Percentiles rank a stretch among this genome's conserved stretches.
These are phyloP conservation scores for Talaromyces verruculosus DNA, from an alignment of 2,329 filamentous ascomycete genomes.

Conservation along the genomic window DNA sequence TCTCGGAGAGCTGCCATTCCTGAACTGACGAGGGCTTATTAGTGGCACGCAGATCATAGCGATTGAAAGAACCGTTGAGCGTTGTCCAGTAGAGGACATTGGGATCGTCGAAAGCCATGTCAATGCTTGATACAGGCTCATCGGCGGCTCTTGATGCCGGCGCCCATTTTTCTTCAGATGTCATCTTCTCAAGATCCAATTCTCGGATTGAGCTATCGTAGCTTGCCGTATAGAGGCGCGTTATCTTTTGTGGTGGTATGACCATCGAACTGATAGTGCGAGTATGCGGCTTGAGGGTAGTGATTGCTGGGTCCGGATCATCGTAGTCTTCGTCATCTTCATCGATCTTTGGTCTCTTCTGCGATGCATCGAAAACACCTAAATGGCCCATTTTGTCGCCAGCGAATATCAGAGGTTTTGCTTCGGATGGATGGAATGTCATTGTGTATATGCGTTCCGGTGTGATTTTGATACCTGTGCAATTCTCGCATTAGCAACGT, in stretches of 20 bases:
- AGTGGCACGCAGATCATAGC: conserved; percentile 68
- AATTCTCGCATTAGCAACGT: neutral
- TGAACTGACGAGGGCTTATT: conserved; percentile 55
- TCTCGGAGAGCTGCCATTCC: conserved; percentile 75
- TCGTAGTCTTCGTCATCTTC: conserved; percentile 65
- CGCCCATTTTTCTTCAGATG: conserved; percentile 78
- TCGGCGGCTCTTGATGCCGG: conserved; percentile 69
- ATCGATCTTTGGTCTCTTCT: conserved; percentile 45
- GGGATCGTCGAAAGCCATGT: conserved; percentile 69
- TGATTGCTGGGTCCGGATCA: conserved; percentile 71
- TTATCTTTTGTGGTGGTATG: conserved; percentile 70
- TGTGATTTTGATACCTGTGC: conserved; percentile 79
- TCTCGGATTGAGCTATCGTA: conserved; percentile 92
- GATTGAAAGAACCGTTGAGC: conserved; percentile 74
- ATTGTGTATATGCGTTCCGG: conserved; percentile 85
- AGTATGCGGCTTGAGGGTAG: conserved; percentile 85
- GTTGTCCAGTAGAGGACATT: conserved; percentile 85
- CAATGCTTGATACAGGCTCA: conserved; percentile 77
- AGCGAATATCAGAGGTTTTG: conserved; percentile 87
- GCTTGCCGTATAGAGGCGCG: conserved; percentile 77
- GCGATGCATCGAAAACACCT: conserved; percentile 78
- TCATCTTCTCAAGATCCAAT: conserved; percentile 76
- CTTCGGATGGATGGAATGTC: conserved; percentile 79
- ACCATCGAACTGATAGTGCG: conserved; percentile 84
- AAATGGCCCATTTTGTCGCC: conserved; percentile 91